Evolutionary conservation across 2,329 filamentous ascomycete species (phyloP).

Genomic region (Fusarium gaditjirri): DNA sequence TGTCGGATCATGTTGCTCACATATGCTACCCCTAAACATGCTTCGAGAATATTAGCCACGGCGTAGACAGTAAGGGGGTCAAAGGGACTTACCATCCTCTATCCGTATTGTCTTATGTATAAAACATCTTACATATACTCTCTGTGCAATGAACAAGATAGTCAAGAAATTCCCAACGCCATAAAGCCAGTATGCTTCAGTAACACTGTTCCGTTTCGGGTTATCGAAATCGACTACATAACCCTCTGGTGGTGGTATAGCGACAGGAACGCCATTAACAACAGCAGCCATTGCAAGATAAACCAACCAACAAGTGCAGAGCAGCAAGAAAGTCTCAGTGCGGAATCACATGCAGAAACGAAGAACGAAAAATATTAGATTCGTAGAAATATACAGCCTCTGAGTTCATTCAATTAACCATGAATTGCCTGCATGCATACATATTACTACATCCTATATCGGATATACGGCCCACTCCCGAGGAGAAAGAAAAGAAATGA

Average conservation of each 20-base stretch:
- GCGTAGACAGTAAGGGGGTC: background rate
- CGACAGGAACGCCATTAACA: constrained; percentile 40
- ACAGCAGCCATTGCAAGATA: constrained; percentile 19
- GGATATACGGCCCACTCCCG: background rate
- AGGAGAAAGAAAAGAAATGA: background rate
- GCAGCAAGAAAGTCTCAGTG: background rate
- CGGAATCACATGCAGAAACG: background rate
- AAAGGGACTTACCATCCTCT: constrained; percentile 6
- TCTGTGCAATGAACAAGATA: constrained; percentile 36
- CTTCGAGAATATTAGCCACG: background rate
- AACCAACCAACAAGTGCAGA: background rate
- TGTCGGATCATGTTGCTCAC: background rate
- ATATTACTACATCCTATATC: background rate
- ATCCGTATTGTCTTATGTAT: constrained; percentile 5
- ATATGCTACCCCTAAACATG: constrained; percentile 15
- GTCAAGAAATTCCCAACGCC: constrained; percentile 23
- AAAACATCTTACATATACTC: constrained; percentile 37
- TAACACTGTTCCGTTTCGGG: constrained; percentile 29
- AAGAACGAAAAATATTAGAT: background rate
- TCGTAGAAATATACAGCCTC: background rate
- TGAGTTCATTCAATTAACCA: background rate
- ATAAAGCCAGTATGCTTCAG: constrained; percentile 40
- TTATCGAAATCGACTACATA: constrained; percentile 48
- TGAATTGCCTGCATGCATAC: background rate
- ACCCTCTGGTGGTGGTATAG: constrained; percentile 41